Conservation (phyloP, 2,329 filamentous ascomycete species). For the Aureobasidium sp. region DNA sequence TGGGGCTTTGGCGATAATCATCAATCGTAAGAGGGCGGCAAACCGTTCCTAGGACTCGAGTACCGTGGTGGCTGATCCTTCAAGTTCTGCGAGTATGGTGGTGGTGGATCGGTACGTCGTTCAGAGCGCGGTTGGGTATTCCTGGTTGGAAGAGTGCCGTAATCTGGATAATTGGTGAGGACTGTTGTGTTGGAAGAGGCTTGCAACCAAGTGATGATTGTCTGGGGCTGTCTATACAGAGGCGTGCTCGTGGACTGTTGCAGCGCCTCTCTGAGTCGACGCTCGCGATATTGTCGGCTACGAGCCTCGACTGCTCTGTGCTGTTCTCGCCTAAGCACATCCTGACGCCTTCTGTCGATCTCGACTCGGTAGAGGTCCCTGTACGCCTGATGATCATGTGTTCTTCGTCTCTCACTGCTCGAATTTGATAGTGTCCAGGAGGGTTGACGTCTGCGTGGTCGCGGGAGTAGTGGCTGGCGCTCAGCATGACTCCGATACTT, state of each 20-base stretch:
- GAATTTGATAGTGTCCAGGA: not conserved
- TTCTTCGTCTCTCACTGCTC: not conserved
- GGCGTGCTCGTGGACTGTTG: not conserved
- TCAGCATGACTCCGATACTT: not conserved
- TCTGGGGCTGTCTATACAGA: not conserved
- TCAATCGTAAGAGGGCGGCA: conserved; percentile 3
- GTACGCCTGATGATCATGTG: not conserved
- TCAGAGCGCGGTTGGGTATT: not conserved
- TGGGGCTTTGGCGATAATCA: not conserved
- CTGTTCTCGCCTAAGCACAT: conserved; percentile 1
- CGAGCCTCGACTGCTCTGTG: conserved; percentile 3
- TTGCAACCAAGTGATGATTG: conserved; percentile 2
- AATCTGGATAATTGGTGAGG: not conserved
- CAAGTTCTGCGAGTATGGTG: not conserved
- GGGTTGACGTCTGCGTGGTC: not conserved
- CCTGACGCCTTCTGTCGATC: conserved; percentile 1
- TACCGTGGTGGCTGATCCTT: not conserved
- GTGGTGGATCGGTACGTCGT: not conserved
- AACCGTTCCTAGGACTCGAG: not conserved
- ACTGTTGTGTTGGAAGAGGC: not conserved
- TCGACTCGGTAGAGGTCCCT: conserved; percentile 5
- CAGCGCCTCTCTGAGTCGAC: not conserved
- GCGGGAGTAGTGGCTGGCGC: not conserved
- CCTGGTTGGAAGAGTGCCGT: not conserved
- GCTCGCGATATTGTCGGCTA: not conserved